Evolutionary conservation across 306 rosid genomes (phyloP).

Genomic region (Quillaja saponaria): DNA sequence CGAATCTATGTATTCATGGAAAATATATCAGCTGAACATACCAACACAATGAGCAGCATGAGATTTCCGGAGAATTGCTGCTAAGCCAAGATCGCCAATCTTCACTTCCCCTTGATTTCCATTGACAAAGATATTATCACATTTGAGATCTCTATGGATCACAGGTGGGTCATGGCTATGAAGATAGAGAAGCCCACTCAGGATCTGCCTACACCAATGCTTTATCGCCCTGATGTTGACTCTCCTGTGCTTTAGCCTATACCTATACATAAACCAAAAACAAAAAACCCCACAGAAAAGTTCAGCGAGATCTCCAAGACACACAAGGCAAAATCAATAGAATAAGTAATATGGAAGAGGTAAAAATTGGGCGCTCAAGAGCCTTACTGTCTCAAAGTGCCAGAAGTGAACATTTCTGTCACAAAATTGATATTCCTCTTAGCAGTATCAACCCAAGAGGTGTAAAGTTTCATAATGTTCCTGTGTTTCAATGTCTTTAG

Average conservation of each 20-base stretch:
- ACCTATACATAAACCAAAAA: slow-evolving; percentile 45
- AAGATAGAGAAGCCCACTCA: slow-evolving; percentile 81
- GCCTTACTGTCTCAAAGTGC: slow-evolving; percentile 88
- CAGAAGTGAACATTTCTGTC: slow-evolving; percentile 96
- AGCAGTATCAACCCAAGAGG: slow-evolving; percentile 93
- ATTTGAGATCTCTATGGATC: slow-evolving; percentile 97
- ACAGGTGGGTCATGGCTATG: slow-evolving; percentile 93
- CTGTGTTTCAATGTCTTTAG: slow-evolving; percentile 80
- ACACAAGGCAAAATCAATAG: slow-evolving; percentile 15
- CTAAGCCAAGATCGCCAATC: slow-evolving; percentile 96
- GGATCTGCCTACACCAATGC: slow-evolving; percentile 97
- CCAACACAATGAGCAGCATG: slow-evolving; percentile 95
- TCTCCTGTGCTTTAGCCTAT: slow-evolving; percentile 76
- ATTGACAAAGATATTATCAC: slow-evolving; percentile 91
- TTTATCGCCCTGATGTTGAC: slow-evolving; percentile 84
- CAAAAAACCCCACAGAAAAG: slow-evolving; percentile 2
- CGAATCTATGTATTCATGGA: not conserved
- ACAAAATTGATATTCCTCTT: slow-evolving; percentile 91
- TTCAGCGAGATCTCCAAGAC: slow-evolving; percentile 33
- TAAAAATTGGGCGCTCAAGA: slow-evolving; percentile 7
- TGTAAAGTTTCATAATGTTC: slow-evolving; percentile 86
- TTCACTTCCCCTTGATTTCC: slow-evolving; percentile 96
- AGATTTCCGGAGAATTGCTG: slow-evolving; percentile 83
- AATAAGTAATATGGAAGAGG: slow-evolving; percentile 1
- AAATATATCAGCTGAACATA: slow-evolving; percentile 31